Percentiles rank a stretch among this genome's conserved stretches.
phyloP scores from a whole-genome alignment of 208 protist genomes.

The Trypanosoma mega region DNA sequence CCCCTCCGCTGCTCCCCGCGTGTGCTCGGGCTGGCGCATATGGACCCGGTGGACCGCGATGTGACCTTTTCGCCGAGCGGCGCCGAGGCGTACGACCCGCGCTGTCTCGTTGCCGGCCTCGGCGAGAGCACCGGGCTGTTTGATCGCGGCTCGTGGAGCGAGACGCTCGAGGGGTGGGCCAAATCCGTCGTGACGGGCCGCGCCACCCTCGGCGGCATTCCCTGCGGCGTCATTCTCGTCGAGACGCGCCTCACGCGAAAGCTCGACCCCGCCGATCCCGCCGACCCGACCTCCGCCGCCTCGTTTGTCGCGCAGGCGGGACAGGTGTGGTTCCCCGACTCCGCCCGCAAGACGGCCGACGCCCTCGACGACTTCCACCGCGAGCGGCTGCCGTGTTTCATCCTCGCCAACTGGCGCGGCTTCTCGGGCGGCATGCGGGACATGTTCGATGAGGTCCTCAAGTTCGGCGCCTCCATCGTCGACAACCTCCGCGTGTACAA shows the following conservation, averaged over 20 bases:
- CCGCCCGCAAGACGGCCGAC: slow-evolving; percentile 97
- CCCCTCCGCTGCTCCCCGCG: slow-evolving; percentile 44
- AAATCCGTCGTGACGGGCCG: slow-evolving; percentile 96
- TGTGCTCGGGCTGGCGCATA: slow-evolving; percentile 28
- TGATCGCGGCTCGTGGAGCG: slow-evolving; percentile 89
- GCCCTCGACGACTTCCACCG: slow-evolving; percentile 97
- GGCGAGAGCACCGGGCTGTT: slow-evolving; percentile 74
- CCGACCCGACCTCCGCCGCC: slow-evolving; percentile 82
- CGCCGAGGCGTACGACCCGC: slow-evolving; percentile 82
- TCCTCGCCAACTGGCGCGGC: slow-evolving; percentile 99
- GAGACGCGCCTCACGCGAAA: slow-evolving; percentile 95
- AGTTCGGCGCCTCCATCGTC: slow-evolving; percentile 99
- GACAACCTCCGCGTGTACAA: slow-evolving; percentile 96
- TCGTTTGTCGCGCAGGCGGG: slow-evolving; percentile 82
- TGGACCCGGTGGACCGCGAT: slow-evolving; percentile 77
- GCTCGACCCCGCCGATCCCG: slow-evolving; percentile 95
- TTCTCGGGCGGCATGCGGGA: slow-evolving; percentile 98
- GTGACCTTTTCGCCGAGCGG: slow-evolving; percentile 67
- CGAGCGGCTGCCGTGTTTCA: slow-evolving; percentile 97
- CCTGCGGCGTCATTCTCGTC: slow-evolving; percentile 97
- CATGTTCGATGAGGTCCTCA: slow-evolving; percentile 99
- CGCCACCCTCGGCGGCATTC: slow-evolving; percentile 96
- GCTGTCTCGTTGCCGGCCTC: slow-evolving; percentile 67
- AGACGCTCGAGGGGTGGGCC: slow-evolving; percentile 95
- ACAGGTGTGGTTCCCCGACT: slow-evolving; percentile 98